A percentile compares a stretch with the other conserved stretches of the same genome.
Evolutionary conservation across 306 rosid species (phyloP).

Genomic region (Cotoneaster glaucophyllus): DNA sequence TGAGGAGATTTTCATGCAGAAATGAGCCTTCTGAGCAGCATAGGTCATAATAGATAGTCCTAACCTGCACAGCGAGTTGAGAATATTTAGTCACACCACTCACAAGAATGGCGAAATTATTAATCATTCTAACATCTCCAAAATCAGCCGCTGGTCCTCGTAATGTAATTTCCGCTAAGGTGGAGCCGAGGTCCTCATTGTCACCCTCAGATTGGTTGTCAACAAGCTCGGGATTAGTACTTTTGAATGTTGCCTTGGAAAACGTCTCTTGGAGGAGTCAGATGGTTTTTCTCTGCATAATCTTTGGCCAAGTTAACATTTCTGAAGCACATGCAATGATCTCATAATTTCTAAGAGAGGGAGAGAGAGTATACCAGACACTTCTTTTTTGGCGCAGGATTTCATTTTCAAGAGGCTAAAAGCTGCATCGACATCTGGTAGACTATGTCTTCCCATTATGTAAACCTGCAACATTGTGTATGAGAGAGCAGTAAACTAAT

Average conservation of each 20-base stretch:
- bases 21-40: conserved; percentile 33
- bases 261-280: conserved; percentile 1
- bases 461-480: conserved; percentile 26
- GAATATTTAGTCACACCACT: conserved; percentile 33
- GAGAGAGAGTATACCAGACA: conserved; percentile 12
- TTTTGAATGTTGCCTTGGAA: conserved; percentile 7
- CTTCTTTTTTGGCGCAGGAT: not conserved
- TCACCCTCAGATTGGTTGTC: conserved; percentile 8
- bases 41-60: conserved; percentile 31
- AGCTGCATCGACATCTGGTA: conserved; percentile 34
- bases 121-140: conserved; percentile 23
- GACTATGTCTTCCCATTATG: conserved; percentile 28
- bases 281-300: conserved; percentile 2
- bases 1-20: conserved; percentile 38
- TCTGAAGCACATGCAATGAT: not conserved
- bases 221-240: not conserved
- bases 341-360: not conserved
- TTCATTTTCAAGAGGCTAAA: conserved; percentile 23
- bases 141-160: conserved; percentile 13
- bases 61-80: conserved; percentile 12
- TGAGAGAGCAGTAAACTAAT: not conserved
- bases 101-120: conserved; percentile 25
- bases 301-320: not conserved
- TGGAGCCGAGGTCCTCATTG: conserved; percentile 2
- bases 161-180: conserved; percentile 9